phyloP scores from a whole-genome alignment of 73 alveolate species.

The Paramecium octaurelia region DNA sequence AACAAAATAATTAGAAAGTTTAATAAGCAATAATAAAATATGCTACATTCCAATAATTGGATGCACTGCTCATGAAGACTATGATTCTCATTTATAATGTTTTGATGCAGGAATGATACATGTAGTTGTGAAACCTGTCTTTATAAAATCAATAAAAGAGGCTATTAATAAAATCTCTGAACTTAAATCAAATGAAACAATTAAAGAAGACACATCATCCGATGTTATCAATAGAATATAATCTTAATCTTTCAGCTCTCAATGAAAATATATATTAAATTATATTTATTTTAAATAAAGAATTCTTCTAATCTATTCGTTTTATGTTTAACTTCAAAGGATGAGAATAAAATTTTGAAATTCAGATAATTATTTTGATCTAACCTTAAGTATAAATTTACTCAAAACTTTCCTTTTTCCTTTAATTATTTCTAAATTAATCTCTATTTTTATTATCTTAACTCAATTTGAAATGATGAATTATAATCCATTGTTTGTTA shows the following conservation, averaged over 20 bases:
- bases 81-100: background rate
- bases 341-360: no score
- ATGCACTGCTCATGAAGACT: slow-evolving; percentile 52
- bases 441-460: no score
- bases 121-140: slow-evolving; percentile 46
- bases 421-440: no score
- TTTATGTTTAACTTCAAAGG: no score
- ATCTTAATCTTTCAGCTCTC: background rate
- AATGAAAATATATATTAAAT: background rate
- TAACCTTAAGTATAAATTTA: no score
- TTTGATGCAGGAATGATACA: slow-evolving; percentile 32
- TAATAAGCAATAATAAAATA: background rate
- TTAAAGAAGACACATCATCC: background rate
- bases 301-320: background rate
- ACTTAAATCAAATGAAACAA: background rate
- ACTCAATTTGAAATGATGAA: no score
- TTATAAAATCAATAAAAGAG: background rate
- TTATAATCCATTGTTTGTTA: no score
- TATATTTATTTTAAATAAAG: background rate
- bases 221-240: background rate
- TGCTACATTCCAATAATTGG: slow-evolving; percentile 17
- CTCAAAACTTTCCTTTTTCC: no score
- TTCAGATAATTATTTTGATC: no score
- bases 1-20: background rate
- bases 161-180: background rate